Evolutionary conservation across 2,329 filamentous ascomycete genomes (phyloP).

Genomic region (Davidsoniella australis): DNA sequence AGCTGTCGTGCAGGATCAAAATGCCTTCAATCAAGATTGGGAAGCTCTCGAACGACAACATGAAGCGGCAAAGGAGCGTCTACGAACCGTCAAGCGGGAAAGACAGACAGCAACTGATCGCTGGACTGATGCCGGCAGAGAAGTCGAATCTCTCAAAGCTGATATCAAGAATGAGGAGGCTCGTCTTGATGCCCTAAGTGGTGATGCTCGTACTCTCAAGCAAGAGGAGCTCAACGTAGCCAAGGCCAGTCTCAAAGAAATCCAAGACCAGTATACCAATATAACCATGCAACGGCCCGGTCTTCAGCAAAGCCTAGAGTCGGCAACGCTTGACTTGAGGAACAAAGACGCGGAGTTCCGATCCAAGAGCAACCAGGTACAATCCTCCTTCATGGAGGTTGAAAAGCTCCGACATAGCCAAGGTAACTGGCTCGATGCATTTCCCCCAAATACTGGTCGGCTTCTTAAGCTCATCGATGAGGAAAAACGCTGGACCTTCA

Average conservation of each 20-base stretch:
- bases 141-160: constrained; percentile 27
- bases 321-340: constrained; percentile 15
- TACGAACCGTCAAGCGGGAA: constrained; percentile 29
- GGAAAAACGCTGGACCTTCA: constrained; percentile 51
- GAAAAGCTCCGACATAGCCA: constrained; percentile 20
- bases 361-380: constrained; percentile 15
- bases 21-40: constrained; percentile 13
- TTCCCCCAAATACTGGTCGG: constrained; percentile 40
- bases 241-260: constrained; percentile 1
- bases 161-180: constrained; percentile 38
- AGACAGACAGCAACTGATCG: constrained; percentile 18
- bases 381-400: constrained; percentile 16
- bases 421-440: constrained; percentile 45
- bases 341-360: constrained; percentile 15
- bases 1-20: constrained; percentile 13
- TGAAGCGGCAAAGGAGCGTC: constrained; percentile 39
- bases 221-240: constrained; percentile 30
- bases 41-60: constrained; percentile 26
- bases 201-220: constrained; percentile 49
- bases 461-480: constrained; percentile 52
- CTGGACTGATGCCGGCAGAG: constrained; percentile 34
- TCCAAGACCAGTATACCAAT: not conserved
- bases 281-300: not conserved
- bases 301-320: constrained; percentile 4
- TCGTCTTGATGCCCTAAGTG: constrained; percentile 50